Evolutionary conservation across 345 rosid genomes (phyloP), one percentile per base, ranked within the genome.

Genomic region (Atalantia buxifolia): DNA sequence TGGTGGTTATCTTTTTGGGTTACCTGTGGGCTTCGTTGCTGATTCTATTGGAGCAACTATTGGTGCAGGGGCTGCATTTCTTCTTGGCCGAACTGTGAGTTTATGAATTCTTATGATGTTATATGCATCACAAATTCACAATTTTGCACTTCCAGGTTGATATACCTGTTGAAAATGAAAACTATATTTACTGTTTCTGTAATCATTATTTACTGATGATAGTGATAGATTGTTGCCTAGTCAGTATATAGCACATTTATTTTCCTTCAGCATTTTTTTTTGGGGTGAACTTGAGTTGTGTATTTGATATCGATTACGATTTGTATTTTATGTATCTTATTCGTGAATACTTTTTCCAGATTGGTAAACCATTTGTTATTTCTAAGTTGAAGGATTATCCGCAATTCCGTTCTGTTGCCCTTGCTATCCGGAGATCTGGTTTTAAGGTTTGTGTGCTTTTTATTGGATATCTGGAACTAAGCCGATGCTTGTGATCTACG

Each of bases 1-100:
- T 76, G 99, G 99, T 69, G 99, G 99, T 68, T 96, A 96, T 86
- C 97, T 96, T 82, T 96, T 92, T 80, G 99, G 99, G 57, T 86
- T 94, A 71, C 97, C 95, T 21, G 84, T 94, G 83, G 99, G 99
- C 53, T 94, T 96, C 80, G 81, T 96, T 77, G 95, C 98, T 4
- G 99, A 96, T 88, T 96, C 99, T 12, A 84, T 96, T 38, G 99
- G 99, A 66, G 97, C 98, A 66, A 89, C 98, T 24, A 55, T 92
- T 78, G 99, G 99, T 69, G 92, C 99, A 4, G 95, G 93, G 71
- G 97, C 98, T 77, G 99, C 99, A 60, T 96, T 96, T 81, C 87
- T 96, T 83, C 90, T 96, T 18, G 98, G 99, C 68, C 89, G 94
- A 85, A 96, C 98, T 0, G 98, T 96, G 79, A 67, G 86, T 70